Base-by-base conservation (phyloP, 495 filamentous ascomycete species). In the Penicillium manginii region DNA sequence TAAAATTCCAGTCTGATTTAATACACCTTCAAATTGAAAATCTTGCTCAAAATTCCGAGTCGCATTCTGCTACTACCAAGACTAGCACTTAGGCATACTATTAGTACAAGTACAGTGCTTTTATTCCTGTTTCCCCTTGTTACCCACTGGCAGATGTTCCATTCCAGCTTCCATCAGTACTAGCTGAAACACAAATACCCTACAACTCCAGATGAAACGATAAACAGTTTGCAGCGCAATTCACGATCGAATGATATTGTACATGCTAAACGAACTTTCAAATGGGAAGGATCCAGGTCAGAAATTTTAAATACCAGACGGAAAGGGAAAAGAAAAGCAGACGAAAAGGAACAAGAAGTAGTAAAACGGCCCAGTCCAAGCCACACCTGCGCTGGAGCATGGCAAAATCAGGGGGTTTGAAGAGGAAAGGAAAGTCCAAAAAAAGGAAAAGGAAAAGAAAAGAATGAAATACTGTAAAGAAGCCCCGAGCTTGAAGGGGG, bases 181-280 rank as follows among this genome's bases (percentile, higher is more conserved):
- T n/a, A 19, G 17, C 2, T 43, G 17, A 17, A 43, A 43, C 8
- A 43, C 8, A 37, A 12, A 14, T 3, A n/a, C 35, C 15, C 15
- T 45, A 45, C 22, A 1, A 45, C 5, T 17, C 22, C 2, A 3
- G 22, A 50, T 32, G 22, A 50, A 32, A 50, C 48, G 5, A 17
- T 10, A 12, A 33, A 4, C 15, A n/a, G 18, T 47, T 47, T 22
- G 22, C 8, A 47, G 21, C 21, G 26, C 52, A 29, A 61, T 50
- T 57, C 22, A 57, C 33, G 31, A 48, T 37, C 6, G 29, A 55
- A 26, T 19, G 51, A 48, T 66, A 66, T 63, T 63, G 60, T 66
- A 66, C 64, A 66, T 58, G 62, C 59, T 49, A 22, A 45, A 29
- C n/a, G 21, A 23, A 54, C 45, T 19, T 29, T 37, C 26, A 49